Conservation (phyloP, 2,329 filamentous ascomycete genomes). For the Fusarium pilosicola region DNA sequence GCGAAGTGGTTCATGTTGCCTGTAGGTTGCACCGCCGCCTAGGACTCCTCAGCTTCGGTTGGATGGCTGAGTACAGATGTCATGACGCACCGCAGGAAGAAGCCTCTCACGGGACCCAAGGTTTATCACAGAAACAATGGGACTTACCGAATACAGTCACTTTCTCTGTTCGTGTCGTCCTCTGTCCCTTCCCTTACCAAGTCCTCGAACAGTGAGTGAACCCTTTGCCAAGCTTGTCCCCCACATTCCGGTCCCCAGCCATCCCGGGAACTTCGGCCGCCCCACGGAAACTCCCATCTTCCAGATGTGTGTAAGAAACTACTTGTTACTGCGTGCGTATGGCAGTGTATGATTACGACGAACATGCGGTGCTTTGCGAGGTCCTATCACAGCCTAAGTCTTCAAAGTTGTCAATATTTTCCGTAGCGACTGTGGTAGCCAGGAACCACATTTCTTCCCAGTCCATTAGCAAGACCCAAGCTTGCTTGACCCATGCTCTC, state of each 20-base stretch:
- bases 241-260: conserved; percentile 23
- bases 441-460: neutral
- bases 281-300: neutral
- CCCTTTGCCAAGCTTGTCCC: neutral
- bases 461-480: neutral
- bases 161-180: neutral
- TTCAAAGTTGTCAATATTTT: neutral
- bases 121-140: neutral
- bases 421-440: neutral
- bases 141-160: neutral
- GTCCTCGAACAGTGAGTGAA: neutral
- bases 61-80: conserved; percentile 20
- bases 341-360: neutral
- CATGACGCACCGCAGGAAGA: conserved; percentile 11
- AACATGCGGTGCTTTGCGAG: conserved; percentile 7
- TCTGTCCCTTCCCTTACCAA: neutral
- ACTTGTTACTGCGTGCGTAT: neutral
- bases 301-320: neutral
- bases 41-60: neutral
- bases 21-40: conserved; percentile 25
- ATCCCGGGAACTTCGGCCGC: conserved; percentile 13
- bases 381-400: neutral
- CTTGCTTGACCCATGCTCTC: conserved; percentile 1
- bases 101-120: conserved; percentile 3
- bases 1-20: conserved; percentile 4